These are phyloP conservation scores for Syncephalastrum contaminatum DNA, from an alignment of 371 early-diverging fungal species.

Conservation along the genomic window DNA sequence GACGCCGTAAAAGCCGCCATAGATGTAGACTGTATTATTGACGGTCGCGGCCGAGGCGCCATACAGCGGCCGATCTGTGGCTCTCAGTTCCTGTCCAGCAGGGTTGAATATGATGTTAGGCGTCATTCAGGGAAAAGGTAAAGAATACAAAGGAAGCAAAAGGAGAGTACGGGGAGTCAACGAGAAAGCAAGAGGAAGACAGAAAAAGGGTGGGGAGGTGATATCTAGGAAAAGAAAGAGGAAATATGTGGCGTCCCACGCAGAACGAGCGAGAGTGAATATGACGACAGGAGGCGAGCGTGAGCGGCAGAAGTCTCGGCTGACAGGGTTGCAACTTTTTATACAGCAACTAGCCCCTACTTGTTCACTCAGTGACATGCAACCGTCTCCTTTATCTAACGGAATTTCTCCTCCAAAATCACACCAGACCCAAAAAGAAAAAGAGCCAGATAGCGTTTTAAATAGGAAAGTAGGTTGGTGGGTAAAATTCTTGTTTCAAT, in stretches of 20 bases:
- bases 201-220: not conserved
- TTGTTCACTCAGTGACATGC: no score
- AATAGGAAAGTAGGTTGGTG: no score
- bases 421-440: no score
- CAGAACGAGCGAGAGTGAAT: no score
- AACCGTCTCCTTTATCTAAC: no score
- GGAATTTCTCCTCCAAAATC: no score
- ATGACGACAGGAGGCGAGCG: no score
- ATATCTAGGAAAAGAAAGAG: not conserved
- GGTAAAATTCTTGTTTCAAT: no score
- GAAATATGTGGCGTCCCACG: not conserved
- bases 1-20: constrained; percentile 31
- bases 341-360: no score
- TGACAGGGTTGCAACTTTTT: no score
- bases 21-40: constrained; percentile 25
- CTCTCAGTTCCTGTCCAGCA: constrained; percentile 30
- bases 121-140: not conserved
- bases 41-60: constrained; percentile 23
- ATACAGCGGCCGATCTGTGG: constrained; percentile 29
- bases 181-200: not conserved
- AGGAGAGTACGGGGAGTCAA: not conserved
- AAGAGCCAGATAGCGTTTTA: no score
- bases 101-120: constrained; percentile 1
- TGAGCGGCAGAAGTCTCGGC: no score
- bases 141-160: constrained; percentile 7